These are phyloP conservation scores for Wickerhamomyces silvicola DNA, from an alignment of 805 yeast species.

Conservation along the genomic window DNA sequence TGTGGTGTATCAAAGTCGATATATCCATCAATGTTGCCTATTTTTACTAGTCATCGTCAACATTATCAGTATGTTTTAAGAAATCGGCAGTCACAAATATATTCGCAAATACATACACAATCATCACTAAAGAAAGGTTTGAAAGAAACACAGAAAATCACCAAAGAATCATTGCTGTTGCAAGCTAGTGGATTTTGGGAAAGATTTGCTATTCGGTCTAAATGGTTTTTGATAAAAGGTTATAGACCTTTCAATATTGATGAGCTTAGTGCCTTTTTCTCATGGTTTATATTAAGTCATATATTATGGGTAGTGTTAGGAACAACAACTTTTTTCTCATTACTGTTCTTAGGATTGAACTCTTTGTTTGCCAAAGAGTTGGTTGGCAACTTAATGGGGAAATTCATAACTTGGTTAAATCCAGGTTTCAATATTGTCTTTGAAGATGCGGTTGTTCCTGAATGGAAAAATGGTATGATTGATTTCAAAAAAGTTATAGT, in stretches of 20 bases:
- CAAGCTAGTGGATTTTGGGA: conserved; percentile 25
- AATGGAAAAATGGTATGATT: conserved; percentile 84
- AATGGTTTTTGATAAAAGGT: conserved; percentile 72
- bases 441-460: conserved; percentile 87
- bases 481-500: conserved; percentile 68
- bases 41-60: too few species aligned
- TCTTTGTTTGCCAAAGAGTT: conserved; percentile 82
- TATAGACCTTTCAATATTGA: conserved; percentile 84
- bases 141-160: too few species aligned
- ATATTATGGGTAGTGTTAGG: conserved; percentile 71
- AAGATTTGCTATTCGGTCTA: conserved; percentile 46
- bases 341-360: conserved; percentile 65
- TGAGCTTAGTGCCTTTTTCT: conserved; percentile 79
- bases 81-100: too few species aligned
- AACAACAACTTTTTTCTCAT: conserved; percentile 85
- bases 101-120: too few species aligned
- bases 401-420: conserved; percentile 59
- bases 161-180: conserved; percentile 13
- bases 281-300: conserved; percentile 88
- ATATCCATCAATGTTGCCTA: too few species aligned
- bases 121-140: too few species aligned
- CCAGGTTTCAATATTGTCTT: conserved; percentile 76
- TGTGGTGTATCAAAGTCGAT: too few species aligned
- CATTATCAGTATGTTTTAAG: too few species aligned
- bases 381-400: conserved; percentile 78